Evolutionary conservation across 306 rosid genomes (phyloP), one percentile per base, ranked within the genome.

Genomic region (Purshia tridentata): DNA sequence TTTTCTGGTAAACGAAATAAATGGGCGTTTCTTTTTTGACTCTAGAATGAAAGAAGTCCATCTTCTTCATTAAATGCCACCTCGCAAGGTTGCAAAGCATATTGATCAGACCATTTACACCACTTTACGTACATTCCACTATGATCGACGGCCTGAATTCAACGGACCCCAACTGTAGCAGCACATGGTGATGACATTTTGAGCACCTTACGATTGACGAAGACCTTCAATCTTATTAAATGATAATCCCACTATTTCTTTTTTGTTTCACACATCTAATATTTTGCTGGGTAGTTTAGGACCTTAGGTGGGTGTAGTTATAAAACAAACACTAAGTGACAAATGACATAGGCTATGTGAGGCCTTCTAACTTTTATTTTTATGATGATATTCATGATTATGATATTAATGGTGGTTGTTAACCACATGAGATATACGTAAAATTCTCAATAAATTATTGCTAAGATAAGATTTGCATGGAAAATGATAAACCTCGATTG

Each of bases 131-230:
- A 29, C 35, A 29, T 29, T 29, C 35, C 35, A 29, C 35, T 29
- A 29, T 29, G 72, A 23, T 70, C 48, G 4, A 19, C 69, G 40
- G 52, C 23, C 12, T 53, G 15, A 12, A 19, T 22, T 47, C 40
- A 20, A 12, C 18, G 13, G 8, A 20, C 3, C 14, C 3, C 35
- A 8, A 18, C 47, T 29, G 67, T 22, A 5, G 51, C 9, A 8
- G 78, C 96, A 92, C 97, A 73, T 92, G 96, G 47, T 70, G 76
- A 82, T 58, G 79, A 19, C 80, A 79, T 42, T 56, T 48, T 75
- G 35, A 48, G 56, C 35, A 9, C 18, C 50, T 39, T 45, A n/a
- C 16, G 7, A 37, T 9, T 45, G 67, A 57, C n/a, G 46, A 13
- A 5, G 40, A 45, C 44, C 5, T 46, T 52, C 52, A 53, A 39